Conservation (phyloP, 2,329 filamentous ascomycete species). For the Aspergillus amoenus region DNA sequence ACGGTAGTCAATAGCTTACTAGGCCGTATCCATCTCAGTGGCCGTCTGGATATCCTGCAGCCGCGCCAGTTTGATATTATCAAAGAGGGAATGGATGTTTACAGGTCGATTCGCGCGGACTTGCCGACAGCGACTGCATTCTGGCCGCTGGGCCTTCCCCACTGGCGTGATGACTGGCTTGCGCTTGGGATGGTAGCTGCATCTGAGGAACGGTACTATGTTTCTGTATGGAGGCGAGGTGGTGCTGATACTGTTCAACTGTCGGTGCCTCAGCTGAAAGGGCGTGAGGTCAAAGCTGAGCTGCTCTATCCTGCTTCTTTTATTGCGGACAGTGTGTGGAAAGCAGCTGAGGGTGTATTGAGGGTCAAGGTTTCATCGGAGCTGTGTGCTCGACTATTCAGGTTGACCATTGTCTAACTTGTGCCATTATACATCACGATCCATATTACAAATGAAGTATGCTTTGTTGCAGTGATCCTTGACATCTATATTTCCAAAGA, state of each 20-base stretch:
- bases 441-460: no score
- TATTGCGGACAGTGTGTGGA: conserved; percentile 3
- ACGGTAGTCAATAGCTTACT: conserved; percentile 37
- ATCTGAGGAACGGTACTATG: conserved; percentile 4
- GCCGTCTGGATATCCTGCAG: conserved; percentile 25
- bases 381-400: conserved; percentile 13
- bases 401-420: background rate
- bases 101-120: conserved; percentile 25
- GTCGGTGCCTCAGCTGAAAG: conserved; percentile 1
- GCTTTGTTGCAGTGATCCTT: background rate
- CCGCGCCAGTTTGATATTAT: conserved; percentile 25
- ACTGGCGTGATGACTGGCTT: conserved; percentile 35
- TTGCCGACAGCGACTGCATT: conserved; percentile 24
- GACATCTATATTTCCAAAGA: background rate
- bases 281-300: background rate
- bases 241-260: conserved; percentile 8
- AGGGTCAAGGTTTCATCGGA: background rate
- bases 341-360: background rate
- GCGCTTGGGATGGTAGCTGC: conserved; percentile 24
- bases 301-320: conserved; percentile 14
- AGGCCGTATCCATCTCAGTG: conserved; percentile 34
- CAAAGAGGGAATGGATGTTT: conserved; percentile 32
- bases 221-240: conserved; percentile 24
- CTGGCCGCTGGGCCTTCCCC: conserved; percentile 35
- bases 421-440: no score